These are phyloP conservation scores for Aspergillus egyptiacus DNA, from an alignment of 495 filamentous ascomycete species.

Conservation along the genomic window DNA sequence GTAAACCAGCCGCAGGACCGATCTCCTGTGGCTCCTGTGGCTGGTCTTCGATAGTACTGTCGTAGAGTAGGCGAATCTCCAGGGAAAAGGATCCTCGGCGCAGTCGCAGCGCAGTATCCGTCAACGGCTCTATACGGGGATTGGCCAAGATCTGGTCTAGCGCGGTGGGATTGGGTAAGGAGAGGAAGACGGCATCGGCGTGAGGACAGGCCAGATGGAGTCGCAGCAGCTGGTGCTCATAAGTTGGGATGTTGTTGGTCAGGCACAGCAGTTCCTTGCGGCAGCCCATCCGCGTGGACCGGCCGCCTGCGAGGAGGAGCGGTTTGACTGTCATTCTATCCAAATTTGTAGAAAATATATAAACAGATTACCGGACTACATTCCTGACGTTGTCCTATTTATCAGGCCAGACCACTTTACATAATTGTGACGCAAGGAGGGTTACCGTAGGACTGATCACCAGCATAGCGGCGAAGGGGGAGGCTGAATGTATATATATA, in stretches of 20 bases:
- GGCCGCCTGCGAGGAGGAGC: slow-evolving; percentile 18
- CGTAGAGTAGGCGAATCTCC: not conserved
- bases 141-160: not conserved
- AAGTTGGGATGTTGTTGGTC: slow-evolving; percentile 11
- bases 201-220: slow-evolving; percentile 18
- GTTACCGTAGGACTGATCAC: too few relatives aligned
- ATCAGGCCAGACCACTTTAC: too few relatives aligned
- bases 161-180: slow-evolving; percentile 7
- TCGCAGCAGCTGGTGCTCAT: slow-evolving; percentile 14
- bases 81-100: not conserved
- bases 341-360: too few relatives aligned
- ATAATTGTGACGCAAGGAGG: too few relatives aligned
- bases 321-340: too few relatives aligned
- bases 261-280: slow-evolving; percentile 20
- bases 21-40: slow-evolving; percentile 6
- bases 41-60: not conserved
- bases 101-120: not conserved
- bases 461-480: too few relatives aligned
- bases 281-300: slow-evolving; percentile 19
- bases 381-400: too few relatives aligned
- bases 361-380: too few relatives aligned
- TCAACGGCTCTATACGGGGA: not conserved
- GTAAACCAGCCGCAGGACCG: slow-evolving; percentile 19
- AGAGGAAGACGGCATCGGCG: slow-evolving; percentile 19
- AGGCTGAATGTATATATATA: too few relatives aligned